phyloP scores from a whole-genome alignment of 371 early-diverging fungal genomes.

The Batkoa obscura region DNA sequence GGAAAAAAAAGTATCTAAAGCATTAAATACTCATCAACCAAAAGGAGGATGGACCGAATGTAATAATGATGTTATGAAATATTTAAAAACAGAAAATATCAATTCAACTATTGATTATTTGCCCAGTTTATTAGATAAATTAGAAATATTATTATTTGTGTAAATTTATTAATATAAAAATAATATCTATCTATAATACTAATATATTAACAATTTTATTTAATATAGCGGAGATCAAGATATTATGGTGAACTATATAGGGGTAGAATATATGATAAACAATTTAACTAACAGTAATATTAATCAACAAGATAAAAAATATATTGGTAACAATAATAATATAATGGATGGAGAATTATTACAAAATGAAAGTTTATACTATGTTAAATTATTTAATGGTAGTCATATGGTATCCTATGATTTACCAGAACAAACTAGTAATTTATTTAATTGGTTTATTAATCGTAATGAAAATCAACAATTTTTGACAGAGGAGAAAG shows the following conservation, averaged over 20 bases:
- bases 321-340: not conserved
- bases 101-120: not conserved
- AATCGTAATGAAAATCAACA: not conserved
- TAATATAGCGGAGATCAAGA: slow-evolving; percentile 1
- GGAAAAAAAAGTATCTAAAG: not conserved
- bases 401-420: slow-evolving; percentile 5
- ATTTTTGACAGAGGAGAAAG: too few relatives aligned
- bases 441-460: not conserved
- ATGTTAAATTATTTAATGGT: not conserved
- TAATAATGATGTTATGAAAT: not conserved
- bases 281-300: not conserved
- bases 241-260: not conserved
- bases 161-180: not conserved
- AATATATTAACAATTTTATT: not conserved
- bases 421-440: not conserved
- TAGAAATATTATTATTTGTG: not conserved
- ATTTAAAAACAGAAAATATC: not conserved
- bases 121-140: not conserved
- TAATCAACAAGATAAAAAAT: too few relatives aligned
- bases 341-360: not conserved
- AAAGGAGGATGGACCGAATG: slow-evolving; percentile 1
- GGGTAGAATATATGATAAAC: not conserved
- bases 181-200: not conserved
- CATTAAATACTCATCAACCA: not conserved
- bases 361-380: not conserved